These are phyloP conservation scores for Zygoascus bituminiphila DNA, from an alignment of 805 yeast genomes.

Conservation along the genomic window DNA sequence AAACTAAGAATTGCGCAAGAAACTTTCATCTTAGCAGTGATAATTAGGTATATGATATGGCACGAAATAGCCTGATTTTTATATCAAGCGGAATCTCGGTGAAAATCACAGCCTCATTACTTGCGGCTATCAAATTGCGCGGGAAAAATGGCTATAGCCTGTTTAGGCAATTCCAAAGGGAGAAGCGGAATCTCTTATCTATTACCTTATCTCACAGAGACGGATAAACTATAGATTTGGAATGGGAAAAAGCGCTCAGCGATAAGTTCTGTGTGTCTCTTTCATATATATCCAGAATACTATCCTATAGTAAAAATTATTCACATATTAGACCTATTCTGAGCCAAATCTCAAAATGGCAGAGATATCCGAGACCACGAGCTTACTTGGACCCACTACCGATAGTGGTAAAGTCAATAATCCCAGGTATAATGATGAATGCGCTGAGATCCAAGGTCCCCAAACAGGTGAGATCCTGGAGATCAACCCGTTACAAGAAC, in stretches of 20 bases:
- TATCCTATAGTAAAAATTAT: too few relatives aligned
- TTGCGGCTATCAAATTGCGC: neutral
- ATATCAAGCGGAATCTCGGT: too few relatives aligned
- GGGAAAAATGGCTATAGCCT: neutral
- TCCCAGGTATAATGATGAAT: neutral
- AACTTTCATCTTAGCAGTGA: conserved; percentile 1
- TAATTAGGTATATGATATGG: neutral
- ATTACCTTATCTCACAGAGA: too few relatives aligned
- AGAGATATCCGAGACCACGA: neutral
- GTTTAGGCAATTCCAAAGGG: too few relatives aligned
- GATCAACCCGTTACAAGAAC: conserved; percentile 3
- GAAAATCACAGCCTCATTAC: neutral
- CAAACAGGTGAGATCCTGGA: neutral
- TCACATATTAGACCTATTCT: too few relatives aligned
- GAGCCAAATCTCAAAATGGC: too few relatives aligned
- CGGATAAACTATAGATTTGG: too few relatives aligned
- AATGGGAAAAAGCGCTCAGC: too few relatives aligned
- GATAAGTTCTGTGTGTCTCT: too few relatives aligned
- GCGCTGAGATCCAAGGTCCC: neutral
- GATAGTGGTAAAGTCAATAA: neutral
- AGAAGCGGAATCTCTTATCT: too few relatives aligned
- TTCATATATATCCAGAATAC: too few relatives aligned
- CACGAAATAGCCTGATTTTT: neutral
- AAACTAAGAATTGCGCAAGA: neutral
- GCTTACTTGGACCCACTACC: neutral